Percentiles rank a stretch among this genome's conserved stretches.
These are phyloP conservation scores for Chlamydomonas reinhardtii DNA, from an alignment of 163 green algal species.

Conservation along the genomic window DNA sequence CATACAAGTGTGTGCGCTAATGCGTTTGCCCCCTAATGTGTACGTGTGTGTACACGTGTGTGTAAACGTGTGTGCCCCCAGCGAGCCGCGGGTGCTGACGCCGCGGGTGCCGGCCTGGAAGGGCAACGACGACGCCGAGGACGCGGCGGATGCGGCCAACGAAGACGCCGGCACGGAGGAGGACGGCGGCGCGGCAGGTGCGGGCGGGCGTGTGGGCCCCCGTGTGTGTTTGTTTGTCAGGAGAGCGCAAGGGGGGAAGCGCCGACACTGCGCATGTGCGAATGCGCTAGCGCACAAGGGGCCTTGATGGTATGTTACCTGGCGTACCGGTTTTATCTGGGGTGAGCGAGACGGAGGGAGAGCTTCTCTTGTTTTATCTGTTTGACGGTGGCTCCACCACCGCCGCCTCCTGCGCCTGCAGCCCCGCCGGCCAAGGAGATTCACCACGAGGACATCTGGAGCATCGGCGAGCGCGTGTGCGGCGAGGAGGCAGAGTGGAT, in stretches of 20 bases:
- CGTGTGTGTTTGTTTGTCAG: too few species aligned
- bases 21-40: not conserved
- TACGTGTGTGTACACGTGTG: not conserved
- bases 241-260: too few species aligned
- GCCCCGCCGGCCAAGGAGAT: not conserved
- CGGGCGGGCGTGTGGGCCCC: not conserved
- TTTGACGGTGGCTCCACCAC: too few species aligned
- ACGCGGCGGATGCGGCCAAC: slow-evolving; percentile 68
- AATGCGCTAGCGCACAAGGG: too few species aligned
- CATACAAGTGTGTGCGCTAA: too few species aligned
- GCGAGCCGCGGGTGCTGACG: not conserved
- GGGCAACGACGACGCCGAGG: slow-evolving; percentile 62
- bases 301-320: too few species aligned
- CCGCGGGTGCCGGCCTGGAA: slow-evolving; percentile 90
- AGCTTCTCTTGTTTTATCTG: too few species aligned
- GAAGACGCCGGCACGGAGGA: slow-evolving; percentile 8
- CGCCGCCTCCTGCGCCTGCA: not conserved
- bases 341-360: too few species aligned
- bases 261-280: too few species aligned
- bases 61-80: not conserved
- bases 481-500: slow-evolving; percentile 66
- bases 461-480: slow-evolving; percentile 82
- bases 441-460: slow-evolving; percentile 79
- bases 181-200: not conserved
- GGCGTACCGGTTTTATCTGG: too few species aligned